Base-by-base conservation (phyloP, 305 asterid genomes). In the Rubia tinctorum region DNA sequence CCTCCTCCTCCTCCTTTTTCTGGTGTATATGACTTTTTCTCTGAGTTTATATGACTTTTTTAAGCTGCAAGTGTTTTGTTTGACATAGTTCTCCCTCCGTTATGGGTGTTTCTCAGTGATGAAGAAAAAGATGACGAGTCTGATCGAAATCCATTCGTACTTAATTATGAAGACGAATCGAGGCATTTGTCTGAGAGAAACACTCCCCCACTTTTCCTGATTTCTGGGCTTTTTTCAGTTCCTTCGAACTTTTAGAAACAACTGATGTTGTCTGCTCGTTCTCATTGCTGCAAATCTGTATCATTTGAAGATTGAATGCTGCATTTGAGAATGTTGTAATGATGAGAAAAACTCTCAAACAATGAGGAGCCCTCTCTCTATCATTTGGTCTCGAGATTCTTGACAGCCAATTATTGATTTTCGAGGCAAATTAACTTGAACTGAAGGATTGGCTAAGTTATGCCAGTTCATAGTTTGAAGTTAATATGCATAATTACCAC, bases 161-260 rank as follows among this genome's bases (percentile, higher is more conserved):
- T 23, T 27, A 79, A 71, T 56, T 53, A 64, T 79, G 82, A 75
- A 44, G 78, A 79, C 79, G 65, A 53, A 34, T 73, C 81, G 88
- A 82, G 83, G 85, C 85, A 83, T 83, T 86, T 83, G 86, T 82
- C 81, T 81, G 87, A 85, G 85, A 81, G 87, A 67, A 82, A 77
- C 62, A 42, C 59, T 6, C 7, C 53, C 34, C n/a, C 56, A n/a
- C n/a, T 30, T 23, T 30, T 7, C 2, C 37, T n/a, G 11, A 4
- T 61, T 23, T 68, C 12, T 7, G 4, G 12, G 34, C 34, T 18
- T 2, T 56, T 56, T 8, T n/a, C n/a, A n/a, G n/a, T n/a, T n/a
- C n/a, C n/a, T n/a, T n/a, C n/a, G n/a, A n/a, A n/a, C n/a, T n/a
- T n/a, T n/a, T n/a, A n/a, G n/a, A n/a, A n/a, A n/a, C n/a, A n/a